Percentiles rank a stretch among this genome's conserved stretches.
Conservation (phyloP, 2,329 filamentous ascomycete genomes). For the Didymella keratinophila region DNA sequence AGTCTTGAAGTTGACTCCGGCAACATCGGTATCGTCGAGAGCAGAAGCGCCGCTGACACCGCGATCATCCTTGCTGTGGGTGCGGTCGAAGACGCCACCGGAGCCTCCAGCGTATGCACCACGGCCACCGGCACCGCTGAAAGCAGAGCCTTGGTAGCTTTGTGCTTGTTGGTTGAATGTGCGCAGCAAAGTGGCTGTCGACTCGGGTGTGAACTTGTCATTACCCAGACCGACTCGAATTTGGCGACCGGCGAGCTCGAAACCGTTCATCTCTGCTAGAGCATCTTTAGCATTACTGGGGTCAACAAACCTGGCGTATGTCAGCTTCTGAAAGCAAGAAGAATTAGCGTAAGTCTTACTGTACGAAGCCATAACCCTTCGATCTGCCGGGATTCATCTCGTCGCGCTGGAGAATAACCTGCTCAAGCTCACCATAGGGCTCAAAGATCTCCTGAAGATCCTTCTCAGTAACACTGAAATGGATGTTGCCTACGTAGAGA, state of each 20-base stretch:
- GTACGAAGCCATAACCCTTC: conserved; percentile 96
- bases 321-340: conserved; percentile 25
- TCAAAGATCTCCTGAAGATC: conserved; percentile 97
- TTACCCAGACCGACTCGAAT: conserved; percentile 99
- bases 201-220: conserved; percentile 99
- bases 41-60: conserved; percentile 87
- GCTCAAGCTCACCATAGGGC: conserved; percentile 96
- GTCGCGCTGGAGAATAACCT: conserved; percentile 97
- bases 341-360: conserved; percentile 68
- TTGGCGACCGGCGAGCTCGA: conserved; percentile 94
- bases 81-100: conserved; percentile 82
- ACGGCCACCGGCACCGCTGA: conserved; percentile 88
- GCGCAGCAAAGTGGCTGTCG: conserved; percentile 89
- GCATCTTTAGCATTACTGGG: conserved; percentile 91
- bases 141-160: conserved; percentile 85
- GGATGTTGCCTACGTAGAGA: conserved; percentile 98
- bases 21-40: conserved; percentile 95
- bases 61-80: conserved; percentile 89
- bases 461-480: conserved; percentile 97
- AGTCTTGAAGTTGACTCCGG: conserved; percentile 99
- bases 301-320: conserved; percentile 79
- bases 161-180: conserved; percentile 74
- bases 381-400: conserved; percentile 66
- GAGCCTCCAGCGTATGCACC: conserved; percentile 79
- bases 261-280: conserved; percentile 98